Percentiles rank a stretch among this genome's conserved stretches.
These are phyloP conservation scores for Priceomyces fermenticarens DNA, from an alignment of 805 yeast genomes.

Conservation along the genomic window DNA sequence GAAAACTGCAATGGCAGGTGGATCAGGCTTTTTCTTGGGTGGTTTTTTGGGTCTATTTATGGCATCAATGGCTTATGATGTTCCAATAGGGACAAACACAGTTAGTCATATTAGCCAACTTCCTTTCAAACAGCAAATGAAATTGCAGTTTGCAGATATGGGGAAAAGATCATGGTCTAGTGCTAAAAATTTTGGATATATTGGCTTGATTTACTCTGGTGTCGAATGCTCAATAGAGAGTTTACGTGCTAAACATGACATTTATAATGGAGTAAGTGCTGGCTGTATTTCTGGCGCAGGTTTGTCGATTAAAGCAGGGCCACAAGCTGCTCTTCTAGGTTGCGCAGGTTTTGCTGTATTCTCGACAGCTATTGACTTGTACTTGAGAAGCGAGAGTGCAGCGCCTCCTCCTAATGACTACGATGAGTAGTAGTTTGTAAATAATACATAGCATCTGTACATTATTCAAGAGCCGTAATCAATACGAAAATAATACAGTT, in stretches of 20 bases:
- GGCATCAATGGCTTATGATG: constrained; percentile 83
- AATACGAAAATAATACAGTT: constrained; percentile 4
- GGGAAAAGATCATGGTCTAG: constrained; percentile 81
- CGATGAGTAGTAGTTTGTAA: constrained; percentile 41
- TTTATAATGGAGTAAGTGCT: constrained; percentile 87
- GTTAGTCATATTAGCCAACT: constrained; percentile 68
- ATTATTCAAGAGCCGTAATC: constrained; percentile 4
- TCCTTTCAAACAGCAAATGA: constrained; percentile 91
- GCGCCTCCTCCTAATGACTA: constrained; percentile 88
- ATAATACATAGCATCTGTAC: constrained; percentile 3
- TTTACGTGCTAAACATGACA: constrained; percentile 83
- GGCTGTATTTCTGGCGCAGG: constrained; percentile 98
- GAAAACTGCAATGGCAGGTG: constrained; percentile 87
- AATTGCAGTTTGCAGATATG: constrained; percentile 88
- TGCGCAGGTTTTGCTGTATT: constrained; percentile 98
- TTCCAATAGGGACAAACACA: constrained; percentile 60
- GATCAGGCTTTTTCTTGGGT: constrained; percentile 89
- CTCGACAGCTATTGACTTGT: constrained; percentile 82
- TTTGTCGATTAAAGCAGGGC: constrained; percentile 87
- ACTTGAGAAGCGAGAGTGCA: constrained; percentile 78
- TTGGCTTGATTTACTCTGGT: constrained; percentile 88
- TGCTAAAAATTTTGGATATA: constrained; percentile 92
- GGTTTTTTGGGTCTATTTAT: constrained; percentile 94
- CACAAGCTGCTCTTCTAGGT: constrained; percentile 85
- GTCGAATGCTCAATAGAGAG: constrained; percentile 90